phyloP scores from a whole-genome alignment of 441 rosid genomes.

The Macaranga tanarius region DNA sequence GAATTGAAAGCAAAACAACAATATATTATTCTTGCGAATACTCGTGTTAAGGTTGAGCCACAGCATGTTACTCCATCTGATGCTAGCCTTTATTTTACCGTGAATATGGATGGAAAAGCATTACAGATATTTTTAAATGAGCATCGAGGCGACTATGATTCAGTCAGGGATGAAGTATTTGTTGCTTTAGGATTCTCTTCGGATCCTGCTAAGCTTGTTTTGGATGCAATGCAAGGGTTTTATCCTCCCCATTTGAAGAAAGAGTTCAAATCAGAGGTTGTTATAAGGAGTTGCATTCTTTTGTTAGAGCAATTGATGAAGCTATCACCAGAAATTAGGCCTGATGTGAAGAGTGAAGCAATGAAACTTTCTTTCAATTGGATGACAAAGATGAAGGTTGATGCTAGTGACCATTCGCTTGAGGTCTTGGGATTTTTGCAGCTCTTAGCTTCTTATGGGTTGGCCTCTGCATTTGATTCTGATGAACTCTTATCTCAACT shows the following conservation, averaged over 20 bases:
- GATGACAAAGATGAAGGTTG: constrained; percentile 32
- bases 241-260: constrained; percentile 23
- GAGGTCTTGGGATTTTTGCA: constrained; percentile 41
- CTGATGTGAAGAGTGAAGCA: constrained; percentile 23
- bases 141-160: constrained; percentile 22
- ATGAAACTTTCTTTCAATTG: constrained; percentile 34
- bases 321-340: constrained; percentile 15
- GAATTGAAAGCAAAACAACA: too few species aligned
- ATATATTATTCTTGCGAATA: too few species aligned
- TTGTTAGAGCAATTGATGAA: constrained; percentile 26
- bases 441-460: constrained; percentile 42
- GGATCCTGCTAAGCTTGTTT: constrained; percentile 41
- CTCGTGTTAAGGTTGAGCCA: too few species aligned
- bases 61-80: not conserved
- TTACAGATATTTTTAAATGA: constrained; percentile 33
- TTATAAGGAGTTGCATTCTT: constrained; percentile 25
- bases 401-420: constrained; percentile 20
- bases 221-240: constrained; percentile 36
- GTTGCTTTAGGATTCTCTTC: constrained; percentile 25
- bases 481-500: constrained; percentile 32
- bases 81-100: constrained; percentile 13
- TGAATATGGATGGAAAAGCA: constrained; percentile 30
- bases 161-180: constrained; percentile 20
- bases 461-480: constrained; percentile 30
- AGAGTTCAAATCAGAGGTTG: constrained; percentile 17